A percentile compares a stretch with the other conserved stretches of the same genome.
Conservation (phyloP, 306 rosid species). For the Quercus aquifolioides region DNA sequence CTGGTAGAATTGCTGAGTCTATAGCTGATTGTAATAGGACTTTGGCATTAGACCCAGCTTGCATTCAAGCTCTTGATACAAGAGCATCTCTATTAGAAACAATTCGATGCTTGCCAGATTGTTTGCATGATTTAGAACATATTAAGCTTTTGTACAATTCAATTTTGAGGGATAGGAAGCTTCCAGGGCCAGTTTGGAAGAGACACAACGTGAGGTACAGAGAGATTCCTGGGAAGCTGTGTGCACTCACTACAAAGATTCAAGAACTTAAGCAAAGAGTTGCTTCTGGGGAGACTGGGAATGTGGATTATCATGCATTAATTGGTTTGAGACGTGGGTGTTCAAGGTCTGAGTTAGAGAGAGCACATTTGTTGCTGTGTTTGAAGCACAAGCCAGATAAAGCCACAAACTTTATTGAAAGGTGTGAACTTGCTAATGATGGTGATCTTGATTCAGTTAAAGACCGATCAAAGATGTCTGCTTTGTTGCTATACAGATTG, state of each 20-base stretch:
- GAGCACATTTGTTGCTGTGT: slow-evolving; percentile 65
- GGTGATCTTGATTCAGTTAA: slow-evolving; percentile 66
- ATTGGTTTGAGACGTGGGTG: slow-evolving; percentile 86
- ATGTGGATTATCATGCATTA: slow-evolving; percentile 74
- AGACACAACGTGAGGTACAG: slow-evolving; percentile 72
- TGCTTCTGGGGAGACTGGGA: slow-evolving; percentile 62
- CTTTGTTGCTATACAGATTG: slow-evolving; percentile 72
- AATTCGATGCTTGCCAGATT: slow-evolving; percentile 79
- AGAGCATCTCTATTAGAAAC: slow-evolving; percentile 77
- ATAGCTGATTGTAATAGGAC: slow-evolving; percentile 93
- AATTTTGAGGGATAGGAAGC: slow-evolving; percentile 74
- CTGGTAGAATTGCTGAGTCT: slow-evolving; percentile 78
- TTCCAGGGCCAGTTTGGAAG: slow-evolving; percentile 91
- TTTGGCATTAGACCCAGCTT: slow-evolving; percentile 65
- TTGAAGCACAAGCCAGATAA: slow-evolving; percentile 89
- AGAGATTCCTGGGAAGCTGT: slow-evolving; percentile 85
- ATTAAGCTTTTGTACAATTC: slow-evolving; percentile 83
- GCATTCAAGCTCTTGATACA: slow-evolving; percentile 82
- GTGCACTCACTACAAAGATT: slow-evolving; percentile 54
- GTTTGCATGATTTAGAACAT: slow-evolving; percentile 88
- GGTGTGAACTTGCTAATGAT: slow-evolving; percentile 76
- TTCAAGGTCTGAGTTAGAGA: slow-evolving; percentile 81
- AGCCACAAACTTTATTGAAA: slow-evolving; percentile 58
- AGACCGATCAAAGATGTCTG: slow-evolving; percentile 76
- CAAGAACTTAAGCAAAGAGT: slow-evolving; percentile 69